Conservation (phyloP, 495 filamentous ascomycete genomes). For the Talaromyces stipitatus region DNA sequence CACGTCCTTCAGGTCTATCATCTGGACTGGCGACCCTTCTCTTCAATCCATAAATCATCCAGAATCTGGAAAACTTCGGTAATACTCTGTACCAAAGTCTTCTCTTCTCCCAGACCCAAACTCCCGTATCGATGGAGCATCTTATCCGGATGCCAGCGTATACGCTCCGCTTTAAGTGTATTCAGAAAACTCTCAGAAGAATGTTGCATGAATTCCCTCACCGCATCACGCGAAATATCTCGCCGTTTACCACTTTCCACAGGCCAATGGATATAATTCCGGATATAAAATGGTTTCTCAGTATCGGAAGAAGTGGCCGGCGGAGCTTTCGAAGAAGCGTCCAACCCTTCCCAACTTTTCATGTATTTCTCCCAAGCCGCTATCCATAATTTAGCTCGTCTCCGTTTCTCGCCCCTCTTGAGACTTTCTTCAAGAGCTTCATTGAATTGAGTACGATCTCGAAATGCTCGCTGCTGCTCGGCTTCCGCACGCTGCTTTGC, state of each 20-base stretch:
- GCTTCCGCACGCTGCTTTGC: constrained; percentile 34
- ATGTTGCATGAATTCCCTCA: constrained; percentile 56
- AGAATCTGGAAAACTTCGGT: constrained; percentile 90
- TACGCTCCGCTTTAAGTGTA: constrained; percentile 73
- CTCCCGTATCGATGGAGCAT: constrained; percentile 82
- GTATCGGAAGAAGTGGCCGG: constrained; percentile 1
- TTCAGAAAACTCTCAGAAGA: constrained; percentile 44
- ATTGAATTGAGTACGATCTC: constrained; percentile 31
- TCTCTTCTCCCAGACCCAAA: constrained; percentile 51
- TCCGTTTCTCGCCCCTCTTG: constrained; percentile 40
- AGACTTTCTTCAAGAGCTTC: constrained; percentile 45
- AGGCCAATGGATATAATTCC: constrained; percentile 69
- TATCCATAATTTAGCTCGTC: constrained; percentile 41
- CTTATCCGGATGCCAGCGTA: constrained; percentile 98
- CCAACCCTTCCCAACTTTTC: constrained; percentile 52
- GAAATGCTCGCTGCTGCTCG: too few species aligned
- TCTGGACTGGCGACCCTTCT: constrained; percentile 19
- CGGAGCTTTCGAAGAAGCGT: constrained; percentile 9
- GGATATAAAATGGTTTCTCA: constrained; percentile 12
- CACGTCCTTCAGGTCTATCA: background rate
- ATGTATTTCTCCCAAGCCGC: constrained; percentile 59
- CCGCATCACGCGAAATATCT: constrained; percentile 54
- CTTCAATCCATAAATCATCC: constrained; percentile 70
- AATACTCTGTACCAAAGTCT: constrained; percentile 63
- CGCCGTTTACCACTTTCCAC: constrained; percentile 51